A percentile compares a stretch with the other conserved stretches of the same genome.
phyloP scores from a whole-genome alignment of 1,284 basidiomycete species.

The Cutaneotrichosporon cutaneum region DNA sequence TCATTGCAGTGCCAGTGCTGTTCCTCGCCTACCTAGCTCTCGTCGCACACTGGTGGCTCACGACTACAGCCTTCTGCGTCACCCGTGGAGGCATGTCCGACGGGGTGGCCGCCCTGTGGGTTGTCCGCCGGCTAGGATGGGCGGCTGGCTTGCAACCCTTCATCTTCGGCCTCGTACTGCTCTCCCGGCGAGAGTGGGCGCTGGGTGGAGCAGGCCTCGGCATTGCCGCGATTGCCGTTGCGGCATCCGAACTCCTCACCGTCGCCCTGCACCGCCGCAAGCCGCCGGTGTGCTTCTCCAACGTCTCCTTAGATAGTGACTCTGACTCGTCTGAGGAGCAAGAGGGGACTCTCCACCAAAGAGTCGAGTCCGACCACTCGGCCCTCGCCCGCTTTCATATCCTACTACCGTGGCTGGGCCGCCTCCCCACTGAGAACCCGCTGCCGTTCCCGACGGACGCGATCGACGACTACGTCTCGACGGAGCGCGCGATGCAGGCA shows the following conservation, averaged over 20 bases:
- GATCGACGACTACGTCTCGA: slow-evolving; percentile 70
- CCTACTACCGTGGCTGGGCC: slow-evolving; percentile 14
- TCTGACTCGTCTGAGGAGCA: neutral
- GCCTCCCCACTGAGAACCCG: slow-evolving; percentile 9
- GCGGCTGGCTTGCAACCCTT: slow-evolving; percentile 63
- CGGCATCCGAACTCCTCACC: slow-evolving; percentile 31
- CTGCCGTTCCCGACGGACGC: slow-evolving; percentile 19
- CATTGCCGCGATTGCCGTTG: slow-evolving; percentile 55
- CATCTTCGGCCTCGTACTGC: slow-evolving; percentile 67
- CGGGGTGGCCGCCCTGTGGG: slow-evolving; percentile 69
- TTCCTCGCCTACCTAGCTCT: slow-evolving; percentile 67
- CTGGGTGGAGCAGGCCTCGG: slow-evolving; percentile 66
- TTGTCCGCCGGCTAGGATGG: slow-evolving; percentile 62
- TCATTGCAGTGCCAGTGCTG: slow-evolving; percentile 68
- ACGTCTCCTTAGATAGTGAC: slow-evolving; percentile 1
- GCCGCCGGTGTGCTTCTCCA: neutral
- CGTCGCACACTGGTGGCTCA: slow-evolving; percentile 69
- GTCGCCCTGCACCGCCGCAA: slow-evolving; percentile 16
- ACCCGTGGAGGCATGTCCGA: slow-evolving; percentile 66
- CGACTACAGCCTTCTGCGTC: slow-evolving; percentile 70
- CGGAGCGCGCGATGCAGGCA: slow-evolving; percentile 59
- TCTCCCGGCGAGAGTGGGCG: slow-evolving; percentile 66
- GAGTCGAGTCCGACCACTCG: slow-evolving; percentile 9
- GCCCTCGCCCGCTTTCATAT: slow-evolving; percentile 23
- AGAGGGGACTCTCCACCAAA: neutral